Percentiles rank a stretch among this genome's conserved stretches.
Evolutionary conservation across 139 green algal genomes (phyloP).

Genomic region (Auxenochlorella pyrenoidosa): DNA sequence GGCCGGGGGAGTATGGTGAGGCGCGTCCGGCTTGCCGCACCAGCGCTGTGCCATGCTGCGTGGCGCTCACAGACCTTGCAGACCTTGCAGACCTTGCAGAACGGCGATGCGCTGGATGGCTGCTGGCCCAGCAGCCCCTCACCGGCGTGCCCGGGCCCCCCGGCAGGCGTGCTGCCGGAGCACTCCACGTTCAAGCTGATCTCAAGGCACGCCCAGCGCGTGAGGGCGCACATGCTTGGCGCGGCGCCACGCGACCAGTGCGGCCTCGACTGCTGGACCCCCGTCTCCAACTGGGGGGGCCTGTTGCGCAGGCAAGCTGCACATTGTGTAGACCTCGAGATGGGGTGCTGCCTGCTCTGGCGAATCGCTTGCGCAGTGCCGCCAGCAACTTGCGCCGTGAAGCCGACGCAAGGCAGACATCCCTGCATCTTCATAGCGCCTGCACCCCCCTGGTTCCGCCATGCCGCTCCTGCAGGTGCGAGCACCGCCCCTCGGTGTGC

Average conservation of each 20-base stretch:
- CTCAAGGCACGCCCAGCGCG: neutral
- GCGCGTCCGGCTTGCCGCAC: neutral
- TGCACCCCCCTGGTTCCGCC: too few relatives aligned
- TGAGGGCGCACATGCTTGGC: neutral
- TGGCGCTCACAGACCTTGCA: neutral
- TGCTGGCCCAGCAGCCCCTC: too few relatives aligned
- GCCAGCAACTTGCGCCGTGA: too few relatives aligned
- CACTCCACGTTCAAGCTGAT: conserved; percentile 42
- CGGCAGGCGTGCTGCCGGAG: conserved; percentile 1
- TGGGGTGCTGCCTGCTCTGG: too few relatives aligned
- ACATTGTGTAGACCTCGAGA: neutral
- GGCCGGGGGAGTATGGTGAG: neutral
- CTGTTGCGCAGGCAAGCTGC: neutral
- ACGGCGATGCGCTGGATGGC: too few relatives aligned
- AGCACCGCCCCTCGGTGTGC: conserved; percentile 40
- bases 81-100: too few relatives aligned
- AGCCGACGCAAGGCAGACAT: too few relatives aligned
- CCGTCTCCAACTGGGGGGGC: neutral
- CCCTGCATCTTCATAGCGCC: too few relatives aligned
- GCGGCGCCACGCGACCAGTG: conserved; percentile 1
- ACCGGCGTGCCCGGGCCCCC: neutral
- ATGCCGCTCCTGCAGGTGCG: conserved; percentile 18
- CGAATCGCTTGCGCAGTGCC: too few relatives aligned
- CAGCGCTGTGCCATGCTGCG: neutral
- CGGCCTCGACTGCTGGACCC: conserved; percentile 42